Evolutionary conservation across 441 rosid genomes (phyloP).

Genomic region (Euphorbia corollata): DNA sequence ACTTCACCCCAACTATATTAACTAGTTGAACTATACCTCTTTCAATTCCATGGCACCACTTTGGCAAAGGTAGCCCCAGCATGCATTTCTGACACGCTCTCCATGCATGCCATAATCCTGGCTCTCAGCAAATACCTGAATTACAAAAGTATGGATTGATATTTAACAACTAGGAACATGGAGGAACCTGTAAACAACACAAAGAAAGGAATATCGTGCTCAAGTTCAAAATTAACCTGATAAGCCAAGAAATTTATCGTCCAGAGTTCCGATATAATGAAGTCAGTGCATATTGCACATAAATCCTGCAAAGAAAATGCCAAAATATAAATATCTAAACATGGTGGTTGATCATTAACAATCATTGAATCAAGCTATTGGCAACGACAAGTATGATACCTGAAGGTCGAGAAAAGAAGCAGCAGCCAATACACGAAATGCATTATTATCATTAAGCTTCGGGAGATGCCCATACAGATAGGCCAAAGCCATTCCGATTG

Average conservation of each 20-base stretch:
- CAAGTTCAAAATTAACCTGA: slow-evolving; percentile 46
- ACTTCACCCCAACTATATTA: slow-evolving; percentile 1
- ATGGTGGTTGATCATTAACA: background rate
- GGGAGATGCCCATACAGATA: slow-evolving; percentile 82
- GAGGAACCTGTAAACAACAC: background rate
- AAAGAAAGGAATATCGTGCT: background rate
- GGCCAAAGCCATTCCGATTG: slow-evolving; percentile 74
- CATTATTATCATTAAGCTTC: slow-evolving; percentile 77
- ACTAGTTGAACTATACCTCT: slow-evolving; percentile 42
- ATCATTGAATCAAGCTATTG: slow-evolving; percentile 5
- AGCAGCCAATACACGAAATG: slow-evolving; percentile 90
- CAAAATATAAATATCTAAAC: slow-evolving; percentile 1
- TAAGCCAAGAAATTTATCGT: slow-evolving; percentile 83
- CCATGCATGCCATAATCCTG: slow-evolving; percentile 97
- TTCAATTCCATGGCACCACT: slow-evolving; percentile 83
- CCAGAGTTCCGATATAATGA: slow-evolving; percentile 81
- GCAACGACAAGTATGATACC: slow-evolving; percentile 30
- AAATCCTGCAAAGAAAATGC: slow-evolving; percentile 49
- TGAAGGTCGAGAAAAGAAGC: slow-evolving; percentile 96
- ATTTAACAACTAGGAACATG: background rate
- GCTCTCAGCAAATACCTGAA: slow-evolving; percentile 86
- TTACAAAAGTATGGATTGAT: slow-evolving; percentile 13
- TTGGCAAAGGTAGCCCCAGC: slow-evolving; percentile 98
- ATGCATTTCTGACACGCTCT: slow-evolving; percentile 89
- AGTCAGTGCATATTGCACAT: slow-evolving; percentile 89